Conservation (phyloP, 176 grass and related monocot species). For the Carex scoparia region DNA sequence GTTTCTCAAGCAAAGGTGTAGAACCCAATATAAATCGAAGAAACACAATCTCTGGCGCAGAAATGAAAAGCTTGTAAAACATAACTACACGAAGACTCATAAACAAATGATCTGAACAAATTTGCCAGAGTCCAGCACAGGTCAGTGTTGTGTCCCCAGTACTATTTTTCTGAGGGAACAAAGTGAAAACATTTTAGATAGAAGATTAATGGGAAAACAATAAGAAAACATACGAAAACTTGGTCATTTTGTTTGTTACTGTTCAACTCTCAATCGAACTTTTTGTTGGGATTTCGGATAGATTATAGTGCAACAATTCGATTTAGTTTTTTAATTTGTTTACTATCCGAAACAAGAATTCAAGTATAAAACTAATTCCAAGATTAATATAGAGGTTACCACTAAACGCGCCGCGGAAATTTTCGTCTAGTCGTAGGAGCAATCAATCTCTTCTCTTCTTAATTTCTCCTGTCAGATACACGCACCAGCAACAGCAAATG, state of each 20-base stretch:
- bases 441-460: no score
- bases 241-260: background rate
- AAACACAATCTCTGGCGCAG: background rate
- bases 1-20: slow-evolving; percentile 11
- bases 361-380: no score
- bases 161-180: background rate
- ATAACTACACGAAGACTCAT: background rate
- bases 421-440: no score
- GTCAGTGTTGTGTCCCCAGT: background rate
- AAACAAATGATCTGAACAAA: background rate
- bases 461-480: no score
- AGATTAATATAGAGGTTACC: no score
- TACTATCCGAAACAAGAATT: no score
- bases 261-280: background rate
- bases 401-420: no score
- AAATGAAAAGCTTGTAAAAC: background rate
- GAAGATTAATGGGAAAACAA: background rate
- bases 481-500: no score
- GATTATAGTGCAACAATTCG: no score
- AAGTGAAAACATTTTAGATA: background rate
- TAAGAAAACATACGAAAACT: background rate
- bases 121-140: background rate
- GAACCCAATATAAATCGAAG: background rate
- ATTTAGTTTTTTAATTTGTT: no score
- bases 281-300: background rate